A percentile compares a stretch with the other conserved stretches of the same genome.
Conservation (phyloP, 371 early-diverging fungal genomes). For the Lichtheimia hyalospora region DNA sequence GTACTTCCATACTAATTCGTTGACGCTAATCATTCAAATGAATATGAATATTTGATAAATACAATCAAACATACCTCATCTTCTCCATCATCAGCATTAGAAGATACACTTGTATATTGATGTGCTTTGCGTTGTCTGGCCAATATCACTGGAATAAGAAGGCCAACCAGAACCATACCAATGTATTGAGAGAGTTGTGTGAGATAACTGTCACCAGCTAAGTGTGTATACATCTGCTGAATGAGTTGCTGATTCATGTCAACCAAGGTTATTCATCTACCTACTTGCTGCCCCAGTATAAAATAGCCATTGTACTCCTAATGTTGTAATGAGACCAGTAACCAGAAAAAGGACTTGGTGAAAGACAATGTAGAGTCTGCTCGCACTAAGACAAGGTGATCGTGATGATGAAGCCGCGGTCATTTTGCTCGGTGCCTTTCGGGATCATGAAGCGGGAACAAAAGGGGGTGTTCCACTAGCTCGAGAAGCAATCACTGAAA, state of each 20-base stretch:
- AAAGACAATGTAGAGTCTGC: slow-evolving; percentile 24
- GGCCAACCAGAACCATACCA: slow-evolving; percentile 62
- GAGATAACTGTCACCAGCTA: slow-evolving; percentile 56
- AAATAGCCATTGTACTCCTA: slow-evolving; percentile 66
- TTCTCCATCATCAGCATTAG: slow-evolving; percentile 7
- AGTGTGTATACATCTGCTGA: slow-evolving; percentile 1
- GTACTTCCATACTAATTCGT: slow-evolving; percentile 15
- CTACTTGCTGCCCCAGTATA: slow-evolving; percentile 69
- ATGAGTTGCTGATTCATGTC: neutral
- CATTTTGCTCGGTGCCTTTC: no score
- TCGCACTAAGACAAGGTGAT: slow-evolving; percentile 7
- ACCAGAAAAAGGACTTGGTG: slow-evolving; percentile 58
- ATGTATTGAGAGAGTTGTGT: slow-evolving; percentile 56
- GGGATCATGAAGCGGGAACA: no score
- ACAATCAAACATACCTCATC: no score
- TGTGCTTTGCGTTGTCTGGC: slow-evolving; percentile 1
- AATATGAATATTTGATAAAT: no score
- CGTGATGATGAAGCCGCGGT: no score
- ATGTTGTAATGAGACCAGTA: slow-evolving; percentile 58
- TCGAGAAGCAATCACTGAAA: no score
- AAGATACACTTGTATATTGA: slow-evolving; percentile 8
- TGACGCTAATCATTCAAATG: neutral
- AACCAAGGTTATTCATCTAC: slow-evolving; percentile 2
- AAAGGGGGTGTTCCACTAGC: no score
- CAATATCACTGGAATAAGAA: slow-evolving; percentile 47